Conservation (phyloP, 177 flowering plant genomes). For the Vitis hybrid region DNA sequence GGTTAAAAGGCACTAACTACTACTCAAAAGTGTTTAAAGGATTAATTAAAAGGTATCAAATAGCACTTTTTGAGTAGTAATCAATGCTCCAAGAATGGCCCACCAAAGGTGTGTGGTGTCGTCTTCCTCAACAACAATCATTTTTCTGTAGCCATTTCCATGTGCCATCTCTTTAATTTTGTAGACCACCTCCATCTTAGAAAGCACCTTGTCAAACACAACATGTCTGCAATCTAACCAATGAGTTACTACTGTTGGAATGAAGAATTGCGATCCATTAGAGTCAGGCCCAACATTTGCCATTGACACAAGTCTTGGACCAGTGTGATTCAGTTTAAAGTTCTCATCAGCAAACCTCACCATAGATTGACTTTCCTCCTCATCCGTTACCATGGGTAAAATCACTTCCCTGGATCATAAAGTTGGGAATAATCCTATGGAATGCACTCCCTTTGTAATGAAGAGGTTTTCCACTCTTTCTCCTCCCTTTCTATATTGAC, state of each 20-base stretch:
- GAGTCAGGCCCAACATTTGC: slow-evolving; percentile 82
- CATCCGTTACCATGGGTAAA: slow-evolving; percentile 70
- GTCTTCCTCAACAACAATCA: too few species aligned
- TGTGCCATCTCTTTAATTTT: slow-evolving; percentile 58
- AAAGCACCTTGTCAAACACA: slow-evolving; percentile 70
- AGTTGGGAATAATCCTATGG: slow-evolving; percentile 72
- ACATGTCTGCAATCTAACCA: slow-evolving; percentile 81
- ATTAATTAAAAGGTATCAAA: too few species aligned
- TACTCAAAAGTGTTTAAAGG: too few species aligned
- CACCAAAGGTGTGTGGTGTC: too few species aligned
- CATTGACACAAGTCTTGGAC: slow-evolving; percentile 74
- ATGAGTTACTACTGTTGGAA: slow-evolving; percentile 64
- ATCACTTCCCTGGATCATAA: slow-evolving; percentile 84
- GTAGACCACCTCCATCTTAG: slow-evolving; percentile 66
- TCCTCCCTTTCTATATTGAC: slow-evolving; percentile 64
- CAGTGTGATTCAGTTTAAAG: slow-evolving; percentile 62
- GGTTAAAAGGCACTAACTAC: too few species aligned
- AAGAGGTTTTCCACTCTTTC: slow-evolving; percentile 60
- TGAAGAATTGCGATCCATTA: slow-evolving; percentile 88
- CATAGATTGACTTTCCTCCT: slow-evolving; percentile 77
- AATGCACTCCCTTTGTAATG: slow-evolving; percentile 62
- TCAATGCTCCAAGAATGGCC: too few species aligned
- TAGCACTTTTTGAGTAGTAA: too few species aligned
- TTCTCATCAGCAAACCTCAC: slow-evolving; percentile 68
- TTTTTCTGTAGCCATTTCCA: slow-evolving; percentile 23